Base-by-base conservation (phyloP, 306 rosid species). In the Rosa rugosa region DNA sequence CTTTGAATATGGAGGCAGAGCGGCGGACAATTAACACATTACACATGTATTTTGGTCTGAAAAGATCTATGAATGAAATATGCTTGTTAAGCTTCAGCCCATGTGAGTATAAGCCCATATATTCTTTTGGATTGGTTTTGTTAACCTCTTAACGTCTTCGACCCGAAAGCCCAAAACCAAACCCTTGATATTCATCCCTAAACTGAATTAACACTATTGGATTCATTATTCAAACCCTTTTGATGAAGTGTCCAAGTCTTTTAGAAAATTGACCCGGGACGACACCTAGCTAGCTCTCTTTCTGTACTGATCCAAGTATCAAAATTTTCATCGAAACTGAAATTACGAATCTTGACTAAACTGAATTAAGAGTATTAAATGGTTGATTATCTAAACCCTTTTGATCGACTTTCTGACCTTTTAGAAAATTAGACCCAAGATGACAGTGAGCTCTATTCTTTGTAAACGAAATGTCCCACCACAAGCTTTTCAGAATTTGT, bases 401-500 rank as follows among this genome's bases (percentile, higher is more conserved):
- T 20, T 3, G 2, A n/a, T 41, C 18, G 12, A 65, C 62, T 75
- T 77, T 77, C 76, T 42, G 25, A 40, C 14, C 34, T 82, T 51
- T 72, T 53, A 44, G 71, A 57, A 42, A 17, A 40, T 36, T 45
- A 13, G 34, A 57, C 40, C 63, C 17, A 63, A 11, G 45, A 23
- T 25, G 8, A 17, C 27, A 4, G 2, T 38, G 9, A 22, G 9
- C 34, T 16, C 25, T 46, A 1, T 31, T 54, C 14, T 13, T 57
- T 53, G 2, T 27, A 51, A 34, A 44, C 7, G 10, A 2, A 72
- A 41, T 73, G 85, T 11, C 83, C 85, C 81, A 79, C 81, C 81
- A 74, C 77, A 71, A 51, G 46, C 76, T 80, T 62, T 69, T 67
- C 42, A 78, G 54, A 51, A 13, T 27, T 69, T 74, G 11, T 14